phyloP scores from a whole-genome alignment of 108 stramenopile genomes.

The Nitzschia palea region DNA sequence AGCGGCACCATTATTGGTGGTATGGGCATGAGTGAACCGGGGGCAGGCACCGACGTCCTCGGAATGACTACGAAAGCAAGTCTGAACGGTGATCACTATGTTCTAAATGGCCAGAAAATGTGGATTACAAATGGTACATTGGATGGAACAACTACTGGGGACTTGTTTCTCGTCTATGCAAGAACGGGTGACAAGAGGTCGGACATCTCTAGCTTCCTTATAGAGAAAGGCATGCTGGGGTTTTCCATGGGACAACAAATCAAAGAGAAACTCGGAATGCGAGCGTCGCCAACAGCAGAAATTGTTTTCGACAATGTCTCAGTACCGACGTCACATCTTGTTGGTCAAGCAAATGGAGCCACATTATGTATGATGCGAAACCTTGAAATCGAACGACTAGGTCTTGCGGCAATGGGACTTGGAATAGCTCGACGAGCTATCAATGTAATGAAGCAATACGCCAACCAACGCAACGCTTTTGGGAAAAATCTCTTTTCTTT shows the following conservation, averaged over 20 bases:
- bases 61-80: slow-evolving; percentile 93
- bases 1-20: slow-evolving; percentile 89
- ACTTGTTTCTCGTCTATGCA: slow-evolving; percentile 96
- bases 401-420: slow-evolving; percentile 94
- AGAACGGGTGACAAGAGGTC: slow-evolving; percentile 71
- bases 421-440: slow-evolving; percentile 92
- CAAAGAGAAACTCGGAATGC: slow-evolving; percentile 93
- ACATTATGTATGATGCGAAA: slow-evolving; percentile 99
- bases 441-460: slow-evolving; percentile 93
- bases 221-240: slow-evolving; percentile 96
- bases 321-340: slow-evolving; percentile 81
- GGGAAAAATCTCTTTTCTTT: slow-evolving; percentile 82
- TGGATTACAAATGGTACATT: slow-evolving; percentile 99
- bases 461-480: slow-evolving; percentile 89
- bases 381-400: slow-evolving; percentile 96
- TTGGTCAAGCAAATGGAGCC: slow-evolving; percentile 91
- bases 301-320: slow-evolving; percentile 96
- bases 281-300: slow-evolving; percentile 94
- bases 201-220: slow-evolving; percentile 91
- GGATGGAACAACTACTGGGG: slow-evolving; percentile 88
- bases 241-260: slow-evolving; percentile 95
- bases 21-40: slow-evolving; percentile 99
- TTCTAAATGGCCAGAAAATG: slow-evolving; percentile 97
- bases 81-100: slow-evolving; percentile 50
- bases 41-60: slow-evolving; percentile 96